Base-by-base conservation (phyloP, 2,329 filamentous ascomycete genomes). In the Diplodia seriata region DNA sequence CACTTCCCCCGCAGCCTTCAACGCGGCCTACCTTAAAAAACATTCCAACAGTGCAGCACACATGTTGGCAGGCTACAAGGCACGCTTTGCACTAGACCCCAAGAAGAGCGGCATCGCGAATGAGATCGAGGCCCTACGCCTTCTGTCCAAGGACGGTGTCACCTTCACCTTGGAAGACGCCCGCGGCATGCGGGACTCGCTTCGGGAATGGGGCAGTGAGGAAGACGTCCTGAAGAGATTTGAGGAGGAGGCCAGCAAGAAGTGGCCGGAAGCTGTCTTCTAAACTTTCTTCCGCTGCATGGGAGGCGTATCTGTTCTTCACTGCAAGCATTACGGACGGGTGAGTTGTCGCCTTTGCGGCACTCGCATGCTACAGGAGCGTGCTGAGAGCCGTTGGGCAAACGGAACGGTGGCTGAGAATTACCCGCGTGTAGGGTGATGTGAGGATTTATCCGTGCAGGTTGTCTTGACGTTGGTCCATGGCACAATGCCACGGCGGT, bases 41-140 rank as follows among this genome's bases (percentile, higher is more conserved):
- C 85, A 94, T 81, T 86, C 87, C 71, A 77, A 84, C 67, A 91
- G 88, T 76, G 82, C 87, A 6, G 71, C 82, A 18, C 88, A 92
- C 74, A 81, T 90, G 3, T 85, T 91, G 67, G 85, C 89, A 2
- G 89, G 84, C 43, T 84, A 92, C 66, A 85, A 85, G 67, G 85
- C 85, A 29, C 86, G 86, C 70, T 84, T 85, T 69, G 72, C 87
- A 1, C 80, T 94, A 20, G 86, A 87, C 47, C 81, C 2, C 81
- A 90, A 91, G 74, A 85, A 88, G 75, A 86, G 88, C 47, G 59
- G 59, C 12, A 63, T 63, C 29, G 59, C 59, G 20, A 63, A 63
- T 20, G 50, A 61, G 54, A 57, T 53, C 26, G 65, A 67, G 33
- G 55, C 65, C n/a, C 78, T 93, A n/a, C 59, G 59, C 47, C 31